Conservation (phyloP, 2,329 filamentous ascomycete genomes). For the Diaporthe sp. region DNA sequence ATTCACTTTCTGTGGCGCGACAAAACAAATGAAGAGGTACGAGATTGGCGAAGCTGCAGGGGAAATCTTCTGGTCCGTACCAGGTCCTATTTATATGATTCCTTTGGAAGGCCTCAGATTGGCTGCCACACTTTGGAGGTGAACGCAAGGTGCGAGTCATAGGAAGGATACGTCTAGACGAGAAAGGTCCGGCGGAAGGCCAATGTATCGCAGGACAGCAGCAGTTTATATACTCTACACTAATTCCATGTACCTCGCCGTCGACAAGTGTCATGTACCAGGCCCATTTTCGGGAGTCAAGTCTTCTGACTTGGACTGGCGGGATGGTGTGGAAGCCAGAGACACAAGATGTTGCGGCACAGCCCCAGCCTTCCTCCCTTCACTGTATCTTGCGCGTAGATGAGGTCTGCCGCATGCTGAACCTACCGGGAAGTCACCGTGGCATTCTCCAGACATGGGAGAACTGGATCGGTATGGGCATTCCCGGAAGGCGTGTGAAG, state of each 20-base stretch:
- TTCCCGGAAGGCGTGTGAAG: conserved; percentile 42
- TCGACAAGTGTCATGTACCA: conserved; percentile 40
- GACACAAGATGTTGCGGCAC: conserved; percentile 39
- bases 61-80: background rate
- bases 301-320: conserved; percentile 47
- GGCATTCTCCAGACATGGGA: background rate
- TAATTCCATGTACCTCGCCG: conserved; percentile 16
- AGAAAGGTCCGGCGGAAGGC: background rate
- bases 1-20: conserved; percentile 2
- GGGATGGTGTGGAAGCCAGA: conserved; percentile 47
- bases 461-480: conserved; percentile 42
- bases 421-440: conserved; percentile 45
- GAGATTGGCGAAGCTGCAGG: conserved; percentile 28
- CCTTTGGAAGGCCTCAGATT: conserved; percentile 22
- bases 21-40: background rate
- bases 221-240: conserved; percentile 40
- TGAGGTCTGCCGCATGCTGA: background rate
- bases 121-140: conserved; percentile 13
- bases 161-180: conserved; percentile 9
- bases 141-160: conserved; percentile 33
- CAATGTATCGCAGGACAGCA: conserved; percentile 27
- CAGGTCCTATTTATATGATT: conserved; percentile 30
- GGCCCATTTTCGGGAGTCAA: conserved; percentile 18
- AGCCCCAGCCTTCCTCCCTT: conserved; percentile 28
- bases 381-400: conserved; percentile 19